Evolutionary conservation across 2,329 filamentous ascomycete species (phyloP).

Genomic region (Aspergillus chevalieri): DNA sequence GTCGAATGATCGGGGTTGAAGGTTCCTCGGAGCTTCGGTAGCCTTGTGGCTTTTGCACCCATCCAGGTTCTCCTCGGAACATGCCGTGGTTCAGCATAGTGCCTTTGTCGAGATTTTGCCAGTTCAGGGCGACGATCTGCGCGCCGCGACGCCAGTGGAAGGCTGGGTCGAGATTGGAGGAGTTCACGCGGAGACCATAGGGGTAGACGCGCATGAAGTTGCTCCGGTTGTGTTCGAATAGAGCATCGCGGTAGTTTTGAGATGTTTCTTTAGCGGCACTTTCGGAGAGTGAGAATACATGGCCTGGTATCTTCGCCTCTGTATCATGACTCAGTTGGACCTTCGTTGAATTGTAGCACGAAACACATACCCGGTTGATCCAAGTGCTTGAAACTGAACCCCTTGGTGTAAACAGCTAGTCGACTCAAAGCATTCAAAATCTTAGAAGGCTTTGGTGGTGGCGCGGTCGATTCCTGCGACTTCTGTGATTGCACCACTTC

Average conservation of each 20-base stretch:
- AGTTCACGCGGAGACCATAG: conserved; percentile 71
- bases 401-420: conserved; percentile 80
- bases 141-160: conserved; percentile 84
- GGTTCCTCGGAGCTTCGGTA: conserved; percentile 49
- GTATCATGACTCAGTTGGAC: conserved; percentile 2
- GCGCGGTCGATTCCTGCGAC: conserved; percentile 13
- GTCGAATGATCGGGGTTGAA: conserved; percentile 38
- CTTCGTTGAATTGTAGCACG: not conserved
- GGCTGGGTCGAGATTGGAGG: conserved; percentile 79
- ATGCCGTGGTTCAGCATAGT: conserved; percentile 96
- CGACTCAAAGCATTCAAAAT: conserved; percentile 67
- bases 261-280: conserved; percentile 61
- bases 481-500: conserved; percentile 2
- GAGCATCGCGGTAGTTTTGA: conserved; percentile 44
- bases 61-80: conserved; percentile 76
- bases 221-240: conserved; percentile 76
- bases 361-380: conserved; percentile 53
- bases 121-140: conserved; percentile 88
- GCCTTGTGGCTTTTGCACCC: conserved; percentile 74
- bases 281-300: conserved; percentile 61
- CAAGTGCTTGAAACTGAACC: conserved; percentile 71
- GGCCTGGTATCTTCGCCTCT: conserved; percentile 51
- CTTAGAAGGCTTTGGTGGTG: conserved; percentile 48
- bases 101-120: conserved; percentile 83
- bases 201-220: conserved; percentile 87